Percentiles rank a stretch among this genome's conserved stretches.
These are phyloP conservation scores for Rhizoclosmatium globosum DNA, from an alignment of 192 early-diverging fungal species.

Conservation along the genomic window DNA sequence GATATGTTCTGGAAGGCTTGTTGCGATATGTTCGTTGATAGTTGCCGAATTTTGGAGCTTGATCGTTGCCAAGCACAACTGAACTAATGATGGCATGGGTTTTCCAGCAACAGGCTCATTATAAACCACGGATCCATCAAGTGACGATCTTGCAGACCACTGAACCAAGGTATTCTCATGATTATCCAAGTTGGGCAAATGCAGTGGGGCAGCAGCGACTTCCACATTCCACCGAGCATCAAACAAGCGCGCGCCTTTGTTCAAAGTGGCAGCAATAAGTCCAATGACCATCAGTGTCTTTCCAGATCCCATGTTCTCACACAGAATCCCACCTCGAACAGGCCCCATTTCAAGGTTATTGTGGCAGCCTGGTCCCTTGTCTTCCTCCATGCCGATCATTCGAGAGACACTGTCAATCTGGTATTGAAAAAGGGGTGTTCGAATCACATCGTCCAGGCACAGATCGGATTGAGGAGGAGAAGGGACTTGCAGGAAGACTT, in stretches of 20 bases:
- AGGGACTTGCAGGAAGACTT: neutral
- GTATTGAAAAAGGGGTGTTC: neutral
- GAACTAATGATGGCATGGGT: neutral
- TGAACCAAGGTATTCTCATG: neutral
- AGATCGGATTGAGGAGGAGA: neutral
- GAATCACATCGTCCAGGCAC: neutral
- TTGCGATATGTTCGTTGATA: conserved; percentile 18
- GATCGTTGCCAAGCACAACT: neutral
- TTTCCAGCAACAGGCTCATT: no score
- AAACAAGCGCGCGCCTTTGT: neutral
- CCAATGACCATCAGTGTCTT: conserved; percentile 77
- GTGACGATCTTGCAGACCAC: neutral
- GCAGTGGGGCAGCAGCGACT: neutral
- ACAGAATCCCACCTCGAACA: conserved; percentile 69
- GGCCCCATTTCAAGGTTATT: neutral
- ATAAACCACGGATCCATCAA: neutral
- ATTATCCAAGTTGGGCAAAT: neutral
- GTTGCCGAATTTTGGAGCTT: neutral
- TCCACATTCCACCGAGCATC: neutral
- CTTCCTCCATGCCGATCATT: neutral
- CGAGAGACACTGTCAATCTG: neutral
- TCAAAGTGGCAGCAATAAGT: conserved; percentile 13
- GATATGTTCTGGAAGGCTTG: conserved; percentile 62
- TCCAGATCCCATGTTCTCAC: conserved; percentile 92
- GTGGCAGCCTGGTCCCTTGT: neutral